These are phyloP conservation scores for Elsinoe necatrix DNA, from an alignment of 2,329 filamentous ascomycete genomes.

Conservation along the genomic window DNA sequence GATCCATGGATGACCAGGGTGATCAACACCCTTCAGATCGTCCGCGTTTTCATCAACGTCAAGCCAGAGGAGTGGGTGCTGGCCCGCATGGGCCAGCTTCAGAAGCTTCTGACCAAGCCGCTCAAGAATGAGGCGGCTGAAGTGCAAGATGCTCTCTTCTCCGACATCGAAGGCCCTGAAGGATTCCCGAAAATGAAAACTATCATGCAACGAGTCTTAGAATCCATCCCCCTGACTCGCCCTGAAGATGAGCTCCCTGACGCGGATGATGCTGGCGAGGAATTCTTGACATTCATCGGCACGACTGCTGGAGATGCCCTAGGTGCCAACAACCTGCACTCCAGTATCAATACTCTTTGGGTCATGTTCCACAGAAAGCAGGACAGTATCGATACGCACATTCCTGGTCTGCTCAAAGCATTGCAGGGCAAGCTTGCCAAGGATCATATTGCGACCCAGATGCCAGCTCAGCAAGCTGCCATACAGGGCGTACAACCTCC, in stretches of 20 bases:
- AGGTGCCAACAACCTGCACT: conserved; percentile 40
- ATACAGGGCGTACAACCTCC: conserved; percentile 35
- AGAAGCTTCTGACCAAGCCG: conserved; percentile 83
- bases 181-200: conserved; percentile 58
- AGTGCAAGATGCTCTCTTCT: conserved; percentile 85
- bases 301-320: conserved; percentile 82
- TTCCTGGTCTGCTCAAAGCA: conserved; percentile 81
- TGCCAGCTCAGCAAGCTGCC: conserved; percentile 47
- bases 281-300: conserved; percentile 78
- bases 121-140: conserved; percentile 83
- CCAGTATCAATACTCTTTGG: conserved; percentile 89
- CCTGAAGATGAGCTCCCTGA: conserved; percentile 64
- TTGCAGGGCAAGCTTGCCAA: conserved; percentile 85
- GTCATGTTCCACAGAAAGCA: conserved; percentile 78
- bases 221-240: conserved; percentile 74
- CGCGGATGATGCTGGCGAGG: conserved; percentile 65
- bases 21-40: conserved; percentile 86
- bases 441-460: conserved; percentile 75
- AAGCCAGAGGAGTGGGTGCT: conserved; percentile 88
- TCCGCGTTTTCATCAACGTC: conserved; percentile 79
- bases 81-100: conserved; percentile 64
- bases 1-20: conserved; percentile 79
- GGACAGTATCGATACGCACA: conserved; percentile 81
- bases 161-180: conserved; percentile 59
- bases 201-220: conserved; percentile 71